A percentile compares a stretch with the other conserved stretches of the same genome.
Evolutionary conservation across 345 rosid species (phyloP).

Genomic region (Acer campestre): DNA sequence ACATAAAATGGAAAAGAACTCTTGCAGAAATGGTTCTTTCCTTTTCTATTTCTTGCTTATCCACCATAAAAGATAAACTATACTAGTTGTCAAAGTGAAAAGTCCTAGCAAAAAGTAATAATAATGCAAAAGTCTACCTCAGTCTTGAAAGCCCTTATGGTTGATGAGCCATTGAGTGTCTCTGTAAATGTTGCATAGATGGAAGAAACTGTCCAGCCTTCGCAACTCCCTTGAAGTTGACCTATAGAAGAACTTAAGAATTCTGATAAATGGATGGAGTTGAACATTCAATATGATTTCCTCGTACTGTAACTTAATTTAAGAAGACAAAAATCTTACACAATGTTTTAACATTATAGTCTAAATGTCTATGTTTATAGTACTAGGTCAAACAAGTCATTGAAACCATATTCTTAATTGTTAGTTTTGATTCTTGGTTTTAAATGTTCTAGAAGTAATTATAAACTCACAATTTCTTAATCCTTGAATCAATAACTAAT

Average conservation of each 20-base stretch:
- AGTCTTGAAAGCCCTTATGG: conserved; percentile 83
- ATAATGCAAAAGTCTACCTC: conserved; percentile 51
- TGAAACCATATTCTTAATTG: neutral
- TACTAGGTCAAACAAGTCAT: neutral
- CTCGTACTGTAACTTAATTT: neutral
- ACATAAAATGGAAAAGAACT: neutral
- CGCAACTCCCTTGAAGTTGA: conserved; percentile 94
- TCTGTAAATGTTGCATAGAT: conserved; percentile 88
- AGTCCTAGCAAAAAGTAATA: neutral
- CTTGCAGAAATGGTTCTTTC: neutral
- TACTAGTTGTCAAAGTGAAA: neutral
- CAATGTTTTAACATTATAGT: neutral
- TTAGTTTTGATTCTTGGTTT: neutral
- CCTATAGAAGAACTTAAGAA: conserved; percentile 86
- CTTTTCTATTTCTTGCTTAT: neutral
- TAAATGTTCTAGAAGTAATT: neutral
- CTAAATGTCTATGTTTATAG: too few relatives aligned
- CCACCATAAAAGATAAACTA: neutral
- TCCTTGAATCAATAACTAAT: neutral
- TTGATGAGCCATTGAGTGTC: conserved; percentile 89
- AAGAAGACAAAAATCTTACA: neutral
- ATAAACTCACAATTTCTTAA: neutral
- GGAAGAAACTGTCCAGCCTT: conserved; percentile 90
- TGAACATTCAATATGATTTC: neutral
- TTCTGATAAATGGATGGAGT: conserved; percentile 24